Base-by-base conservation (phyloP, 2,329 filamentous ascomycete genomes). In the Diaporthe citri region DNA sequence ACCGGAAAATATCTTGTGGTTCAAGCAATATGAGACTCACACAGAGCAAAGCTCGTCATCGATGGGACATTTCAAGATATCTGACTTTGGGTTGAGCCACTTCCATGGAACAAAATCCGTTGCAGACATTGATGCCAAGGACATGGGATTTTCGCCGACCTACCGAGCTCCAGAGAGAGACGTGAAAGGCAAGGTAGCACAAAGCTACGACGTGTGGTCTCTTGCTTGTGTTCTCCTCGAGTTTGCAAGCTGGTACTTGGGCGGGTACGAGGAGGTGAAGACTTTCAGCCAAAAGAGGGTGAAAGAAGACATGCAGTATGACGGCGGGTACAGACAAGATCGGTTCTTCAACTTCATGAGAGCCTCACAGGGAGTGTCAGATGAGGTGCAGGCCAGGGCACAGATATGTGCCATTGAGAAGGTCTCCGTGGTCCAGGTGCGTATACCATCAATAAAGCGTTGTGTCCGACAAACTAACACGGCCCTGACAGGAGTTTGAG, bases 1-100 rank as follows among this genome's bases (percentile, higher is more conserved):
- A 22, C 66, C 66, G 15, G 22, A 70, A 20, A 70, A 70, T 17
- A 70, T 70, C 13, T 15, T 70, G 20, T 55, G 51, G 46, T 70
- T 70, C 48, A 28, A 57, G 13, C n/a, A 55, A 2, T 34, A 52
- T 8, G 66, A 17, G 4, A 20, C 13, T 22, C n/a, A 39, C 13
- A 3, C 25, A 6, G n/a, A 9, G 25, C 15, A 41, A 36, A 12
- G 2, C 31, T 57, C 31, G 2, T 10, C 34, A 9, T 43, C 31
- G 6, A 8, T 52, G 20, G 48, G 46, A 2, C 48, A 70, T 34
- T 70, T 70, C 66, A 70, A 70, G 1, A 70, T 70, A 3, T 70
- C 36, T 5, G 66, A 70, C 31, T 56, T 70, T 1, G 66, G 66
- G 0, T 2, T 70, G 20, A 52, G 46, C 31, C 46, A 41, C 3